Conservation (phyloP, 140 eudicot genomes). For the Anethum foeniculum region DNA sequence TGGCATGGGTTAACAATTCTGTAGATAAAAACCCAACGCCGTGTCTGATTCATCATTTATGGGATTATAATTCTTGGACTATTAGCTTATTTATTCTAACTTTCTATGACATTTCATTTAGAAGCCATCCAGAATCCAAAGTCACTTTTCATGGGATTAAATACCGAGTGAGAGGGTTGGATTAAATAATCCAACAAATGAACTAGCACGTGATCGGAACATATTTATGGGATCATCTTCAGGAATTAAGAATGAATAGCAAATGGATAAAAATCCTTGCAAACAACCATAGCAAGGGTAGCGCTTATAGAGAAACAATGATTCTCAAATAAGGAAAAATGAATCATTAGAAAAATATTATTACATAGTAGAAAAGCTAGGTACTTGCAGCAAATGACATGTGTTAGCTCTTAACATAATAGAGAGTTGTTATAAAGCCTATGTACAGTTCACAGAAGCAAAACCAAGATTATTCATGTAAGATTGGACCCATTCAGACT, state of each 20-base stretch:
- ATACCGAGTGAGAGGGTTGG: background rate
- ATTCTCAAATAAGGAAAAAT: background rate
- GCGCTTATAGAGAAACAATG: background rate
- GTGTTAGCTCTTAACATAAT: background rate
- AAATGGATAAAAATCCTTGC: background rate
- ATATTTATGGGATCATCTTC: background rate
- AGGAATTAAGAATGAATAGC: background rate
- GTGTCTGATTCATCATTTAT: background rate
- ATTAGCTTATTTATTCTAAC: background rate
- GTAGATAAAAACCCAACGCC: background rate
- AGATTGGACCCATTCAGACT: background rate
- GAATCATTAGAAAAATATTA: background rate
- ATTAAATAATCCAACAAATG: background rate
- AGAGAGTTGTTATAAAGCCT: background rate
- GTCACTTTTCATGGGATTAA: background rate
- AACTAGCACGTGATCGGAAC: background rate
- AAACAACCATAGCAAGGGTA: background rate
- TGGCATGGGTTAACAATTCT: background rate
- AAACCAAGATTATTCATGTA: background rate
- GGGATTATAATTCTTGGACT: background rate
- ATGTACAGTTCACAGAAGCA: background rate
- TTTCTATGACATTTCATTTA: background rate
- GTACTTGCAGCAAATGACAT: background rate
- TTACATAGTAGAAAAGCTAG: background rate
- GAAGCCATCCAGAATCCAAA: background rate